Evolutionary conservation across 805 yeast genomes (phyloP), one percentile per base, ranked within the genome.

Genomic region (Sungouiozyma intestinalis): DNA sequence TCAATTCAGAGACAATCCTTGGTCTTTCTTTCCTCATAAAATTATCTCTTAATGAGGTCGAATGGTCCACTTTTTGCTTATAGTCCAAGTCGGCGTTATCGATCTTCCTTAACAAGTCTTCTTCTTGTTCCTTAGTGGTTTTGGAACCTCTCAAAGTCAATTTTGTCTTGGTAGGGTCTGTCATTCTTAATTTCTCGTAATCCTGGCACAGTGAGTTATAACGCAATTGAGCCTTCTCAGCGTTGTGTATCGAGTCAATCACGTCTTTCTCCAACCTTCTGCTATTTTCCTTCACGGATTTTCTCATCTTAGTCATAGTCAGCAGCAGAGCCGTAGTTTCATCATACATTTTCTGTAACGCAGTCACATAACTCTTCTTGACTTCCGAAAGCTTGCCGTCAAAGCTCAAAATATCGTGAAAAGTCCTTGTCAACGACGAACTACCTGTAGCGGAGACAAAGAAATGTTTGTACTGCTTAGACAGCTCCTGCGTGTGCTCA

Each of bases 1-100:
- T 83, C 46, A 92, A 69, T 48, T 77, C 79, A 45, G 76, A 73
- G 4, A 85, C 77, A 33, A 76, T 74, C 44, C 74, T 77, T 6
- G 97, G 98, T 51, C 98, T 74, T 55, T 81, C 82, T 17, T 74
- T 70, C 53, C 73, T 71, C 44, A 85, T 64, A 41, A 87, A 76
- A 44, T 81, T 88, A 49, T 77, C 80, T 60, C 92, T 81, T 50
- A 78, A 60, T 36, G 82, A 76, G 50, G 82, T 80, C 24, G 92
- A 83, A 2, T 76, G 65, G 35, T 79, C 73, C 4, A 87, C 94
- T 54, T 76, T 82, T 53, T 74, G 77, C 58, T 80, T 79, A 65
- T 86, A 92, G 48, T 92, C 98, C 41, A 75, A 72, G 61, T 92
- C 97, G 0, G 97, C 94, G 42, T 69, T 64, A 49, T 81, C 85